A percentile compares a stretch with the other conserved stretches of the same genome.
Evolutionary conservation across 1,284 basidiomycete species (phyloP).

Genomic region (Pterulicium gracile): DNA sequence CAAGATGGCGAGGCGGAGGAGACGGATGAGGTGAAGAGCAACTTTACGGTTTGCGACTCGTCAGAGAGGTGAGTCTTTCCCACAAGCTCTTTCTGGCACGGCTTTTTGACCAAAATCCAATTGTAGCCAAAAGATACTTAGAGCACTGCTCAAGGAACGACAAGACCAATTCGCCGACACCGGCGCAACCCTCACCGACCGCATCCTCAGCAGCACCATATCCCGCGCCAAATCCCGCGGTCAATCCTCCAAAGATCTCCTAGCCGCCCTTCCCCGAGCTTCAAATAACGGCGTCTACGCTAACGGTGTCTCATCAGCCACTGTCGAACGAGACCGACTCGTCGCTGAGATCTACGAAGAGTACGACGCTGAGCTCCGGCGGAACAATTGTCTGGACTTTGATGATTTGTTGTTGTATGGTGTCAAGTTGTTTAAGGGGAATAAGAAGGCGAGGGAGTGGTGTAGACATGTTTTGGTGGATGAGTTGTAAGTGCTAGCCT

Average conservation of each 20-base stretch:
- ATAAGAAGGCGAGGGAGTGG: constrained; percentile 46
- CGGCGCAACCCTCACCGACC: constrained; percentile 51
- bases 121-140: constrained; percentile 65
- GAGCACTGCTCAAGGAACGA: constrained; percentile 47
- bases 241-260: constrained; percentile 38
- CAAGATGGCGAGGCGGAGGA: too few species aligned
- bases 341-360: constrained; percentile 50
- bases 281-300: constrained; percentile 8
- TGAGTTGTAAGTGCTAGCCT: constrained; percentile 75
- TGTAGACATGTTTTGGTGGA: constrained; percentile 81
- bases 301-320: constrained; percentile 8
- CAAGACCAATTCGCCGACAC: constrained; percentile 35
- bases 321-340: constrained; percentile 23
- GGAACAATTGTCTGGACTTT: constrained; percentile 76
- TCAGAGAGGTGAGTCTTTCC: constrained; percentile 59
- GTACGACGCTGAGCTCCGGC: constrained; percentile 57
- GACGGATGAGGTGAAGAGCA: constrained; percentile 51
- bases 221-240: constrained; percentile 79
- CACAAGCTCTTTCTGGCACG: constrained; percentile 7
- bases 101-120: constrained; percentile 3
- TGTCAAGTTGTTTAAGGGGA: constrained; percentile 54
- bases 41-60: constrained; percentile 78
- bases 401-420: constrained; percentile 81
- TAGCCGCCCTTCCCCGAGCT: constrained; percentile 12
- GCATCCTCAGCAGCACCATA: constrained; percentile 50